Evolutionary conservation across 2,329 filamentous ascomycete species (phyloP).

Genomic region (Nothophaeocryptopus gaeumannii): DNA sequence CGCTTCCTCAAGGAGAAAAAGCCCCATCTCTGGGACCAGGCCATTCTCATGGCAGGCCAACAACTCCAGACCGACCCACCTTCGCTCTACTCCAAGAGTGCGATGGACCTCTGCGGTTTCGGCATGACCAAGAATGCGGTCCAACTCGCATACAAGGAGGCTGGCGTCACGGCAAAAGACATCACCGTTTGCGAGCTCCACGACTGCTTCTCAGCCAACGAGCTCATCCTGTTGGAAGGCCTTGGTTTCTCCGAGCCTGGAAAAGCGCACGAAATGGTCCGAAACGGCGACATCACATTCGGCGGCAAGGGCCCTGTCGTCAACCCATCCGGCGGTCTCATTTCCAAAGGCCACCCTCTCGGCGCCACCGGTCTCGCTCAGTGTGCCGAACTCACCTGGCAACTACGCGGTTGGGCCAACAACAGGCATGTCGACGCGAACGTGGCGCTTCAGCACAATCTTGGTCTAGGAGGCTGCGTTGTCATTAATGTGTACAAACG

Average conservation of each 20-base stretch:
- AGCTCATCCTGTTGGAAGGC: slow-evolving; percentile 86
- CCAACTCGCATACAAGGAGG: slow-evolving; percentile 68
- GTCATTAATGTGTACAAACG: slow-evolving; percentile 88
- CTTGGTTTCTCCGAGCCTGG: slow-evolving; percentile 73
- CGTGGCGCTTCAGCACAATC: slow-evolving; percentile 83
- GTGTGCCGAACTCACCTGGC: slow-evolving; percentile 93
- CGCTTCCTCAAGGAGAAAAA: slow-evolving; percentile 79
- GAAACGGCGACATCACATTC: slow-evolving; percentile 85
- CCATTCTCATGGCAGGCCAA: slow-evolving; percentile 87
- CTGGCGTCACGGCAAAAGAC: slow-evolving; percentile 62
- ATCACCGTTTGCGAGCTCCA: slow-evolving; percentile 87
- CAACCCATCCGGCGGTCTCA: slow-evolving; percentile 91
- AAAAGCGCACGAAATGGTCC: slow-evolving; percentile 88
- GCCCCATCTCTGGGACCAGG: slow-evolving; percentile 76
- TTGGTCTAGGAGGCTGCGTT: slow-evolving; percentile 85
- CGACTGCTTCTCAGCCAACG: slow-evolving; percentile 94
- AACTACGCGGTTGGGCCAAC: slow-evolving; percentile 87
- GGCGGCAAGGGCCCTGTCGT: slow-evolving; percentile 74
- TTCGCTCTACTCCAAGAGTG: slow-evolving; percentile 70
- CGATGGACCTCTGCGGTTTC: slow-evolving; percentile 87
- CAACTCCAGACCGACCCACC: slow-evolving; percentile 81
- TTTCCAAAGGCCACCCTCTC: slow-evolving; percentile 92
- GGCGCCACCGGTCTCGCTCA: slow-evolving; percentile 94
- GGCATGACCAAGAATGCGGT: slow-evolving; percentile 77
- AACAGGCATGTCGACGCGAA: slow-evolving; percentile 70